A percentile compares a stretch with the other conserved stretches of the same genome.
Evolutionary conservation across 2,329 filamentous ascomycete genomes (phyloP).

Genomic region (Fusarium nygamai): DNA sequence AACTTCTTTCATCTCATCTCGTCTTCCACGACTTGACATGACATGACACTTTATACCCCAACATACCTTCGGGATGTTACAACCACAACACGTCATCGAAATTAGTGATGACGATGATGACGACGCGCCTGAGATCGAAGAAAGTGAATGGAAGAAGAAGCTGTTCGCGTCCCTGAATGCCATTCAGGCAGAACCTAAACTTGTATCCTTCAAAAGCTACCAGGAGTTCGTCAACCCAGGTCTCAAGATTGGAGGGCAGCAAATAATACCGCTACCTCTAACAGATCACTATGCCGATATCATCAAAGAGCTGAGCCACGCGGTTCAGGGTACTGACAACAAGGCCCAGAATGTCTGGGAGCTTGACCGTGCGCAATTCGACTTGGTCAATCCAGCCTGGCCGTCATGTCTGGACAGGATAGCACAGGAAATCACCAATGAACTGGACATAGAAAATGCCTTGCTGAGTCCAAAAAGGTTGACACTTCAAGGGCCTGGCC

Average conservation of each 20-base stretch:
- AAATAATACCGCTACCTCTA: conserved; percentile 19
- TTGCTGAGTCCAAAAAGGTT: not conserved
- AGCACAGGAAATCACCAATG: not conserved
- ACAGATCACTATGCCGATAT: not conserved
- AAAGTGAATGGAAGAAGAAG: not conserved
- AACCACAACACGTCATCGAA: not conserved
- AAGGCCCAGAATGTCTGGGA: conserved; percentile 15
- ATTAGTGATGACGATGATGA: conserved; percentile 2
- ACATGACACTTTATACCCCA: not conserved
- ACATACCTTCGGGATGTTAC: not conserved
- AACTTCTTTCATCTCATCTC: not conserved
- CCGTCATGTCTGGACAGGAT: not conserved
- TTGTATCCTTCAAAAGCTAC: conserved; percentile 16
- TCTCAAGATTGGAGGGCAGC: conserved; percentile 1
- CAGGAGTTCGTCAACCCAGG: conserved; percentile 22
- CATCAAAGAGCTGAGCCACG: conserved; percentile 9
- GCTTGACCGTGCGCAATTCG: conserved; percentile 15
- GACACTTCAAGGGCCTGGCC: conserved; percentile 14
- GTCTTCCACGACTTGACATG: not conserved
- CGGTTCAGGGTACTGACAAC: not conserved
- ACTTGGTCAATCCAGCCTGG: conserved; percentile 22
- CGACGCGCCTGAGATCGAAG: not conserved
- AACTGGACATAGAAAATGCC: not conserved
- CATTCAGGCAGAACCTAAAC: not conserved
- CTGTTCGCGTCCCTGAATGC: conserved; percentile 5